Percentiles rank a stretch among this genome's conserved stretches.
Evolutionary conservation across 192 early-diverging fungal species (phyloP).

Genomic region (Obelidium mucronatum): DNA sequence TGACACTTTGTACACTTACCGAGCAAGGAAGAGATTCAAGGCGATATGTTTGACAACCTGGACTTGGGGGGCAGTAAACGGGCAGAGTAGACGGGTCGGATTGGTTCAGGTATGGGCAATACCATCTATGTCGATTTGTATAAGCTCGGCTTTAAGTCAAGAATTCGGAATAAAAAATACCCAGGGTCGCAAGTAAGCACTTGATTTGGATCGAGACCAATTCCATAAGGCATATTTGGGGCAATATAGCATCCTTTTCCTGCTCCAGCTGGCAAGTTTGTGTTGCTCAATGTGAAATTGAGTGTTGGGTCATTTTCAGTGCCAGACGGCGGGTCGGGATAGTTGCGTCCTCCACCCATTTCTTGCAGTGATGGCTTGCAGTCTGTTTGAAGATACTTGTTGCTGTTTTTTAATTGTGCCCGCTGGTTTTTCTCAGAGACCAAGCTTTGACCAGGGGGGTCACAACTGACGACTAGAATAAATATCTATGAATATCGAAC

Average conservation of each 20-base stretch:
- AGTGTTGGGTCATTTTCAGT: slow-evolving; percentile 39
- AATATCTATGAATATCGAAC: too few species aligned
- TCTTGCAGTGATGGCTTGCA: too few species aligned
- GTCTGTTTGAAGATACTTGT: too few species aligned
- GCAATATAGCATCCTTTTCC: slow-evolving; percentile 42
- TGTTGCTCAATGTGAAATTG: slow-evolving; percentile 20
- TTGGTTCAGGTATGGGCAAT: slow-evolving; percentile 45
- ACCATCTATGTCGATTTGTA: slow-evolving; percentile 25
- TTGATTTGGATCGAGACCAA: slow-evolving; percentile 28
- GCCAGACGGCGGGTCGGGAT: slow-evolving; percentile 32
- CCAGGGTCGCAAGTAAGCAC: slow-evolving; percentile 44
- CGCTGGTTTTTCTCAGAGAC: too few species aligned
- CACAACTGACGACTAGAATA: too few species aligned
- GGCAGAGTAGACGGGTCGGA: slow-evolving; percentile 38
- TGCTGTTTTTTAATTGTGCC: too few species aligned
- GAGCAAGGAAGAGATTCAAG: slow-evolving; percentile 34
- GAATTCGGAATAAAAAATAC: slow-evolving; percentile 6
- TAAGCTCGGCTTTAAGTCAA: not conserved
- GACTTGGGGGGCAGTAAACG: slow-evolving; percentile 40
- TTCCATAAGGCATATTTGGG: slow-evolving; percentile 24
- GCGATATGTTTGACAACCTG: slow-evolving; percentile 38
- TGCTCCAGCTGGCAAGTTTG: slow-evolving; percentile 31
- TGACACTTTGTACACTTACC: slow-evolving; percentile 24
- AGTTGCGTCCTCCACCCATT: slow-evolving; percentile 34
- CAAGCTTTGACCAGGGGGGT: too few species aligned